Percentiles rank a stretch among this genome's conserved stretches.
Conservation (phyloP, 495 filamentous ascomycete genomes). For the Talaromyces ruber region DNA sequence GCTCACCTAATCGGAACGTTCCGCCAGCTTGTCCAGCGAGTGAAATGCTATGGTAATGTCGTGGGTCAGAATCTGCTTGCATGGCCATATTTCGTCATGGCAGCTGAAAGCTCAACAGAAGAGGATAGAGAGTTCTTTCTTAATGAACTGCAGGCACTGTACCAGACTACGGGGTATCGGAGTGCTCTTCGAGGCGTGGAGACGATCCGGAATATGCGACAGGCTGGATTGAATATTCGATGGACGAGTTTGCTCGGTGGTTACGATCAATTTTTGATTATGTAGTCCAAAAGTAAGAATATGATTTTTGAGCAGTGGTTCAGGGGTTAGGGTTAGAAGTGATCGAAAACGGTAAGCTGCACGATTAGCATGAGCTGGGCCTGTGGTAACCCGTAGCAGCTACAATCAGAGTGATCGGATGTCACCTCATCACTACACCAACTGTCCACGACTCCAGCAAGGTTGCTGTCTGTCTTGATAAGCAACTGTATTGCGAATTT, state of each 20-base stretch:
- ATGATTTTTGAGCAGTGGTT: background rate
- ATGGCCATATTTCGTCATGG: constrained; percentile 8
- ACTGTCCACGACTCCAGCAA: background rate
- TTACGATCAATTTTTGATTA: constrained; percentile 6
- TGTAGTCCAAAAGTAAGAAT: background rate
- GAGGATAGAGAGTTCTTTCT: constrained; percentile 2
- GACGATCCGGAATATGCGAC: background rate
- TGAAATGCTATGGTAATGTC: background rate
- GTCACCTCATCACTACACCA: constrained; percentile 1
- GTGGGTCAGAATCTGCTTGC: constrained; percentile 1
- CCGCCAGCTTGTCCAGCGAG: background rate
- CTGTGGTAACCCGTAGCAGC: background rate
- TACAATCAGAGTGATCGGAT: background rate
- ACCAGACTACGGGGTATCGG: background rate
- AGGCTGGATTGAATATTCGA: background rate
- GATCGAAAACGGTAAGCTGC: background rate
- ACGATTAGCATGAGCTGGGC: background rate
- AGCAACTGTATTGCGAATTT: background rate
- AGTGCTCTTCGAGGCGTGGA: background rate
- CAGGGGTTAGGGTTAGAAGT: background rate
- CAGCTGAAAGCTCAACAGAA: background rate
- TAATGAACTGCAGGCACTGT: background rate
- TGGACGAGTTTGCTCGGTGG: constrained; percentile 9
- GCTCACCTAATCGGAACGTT: background rate
- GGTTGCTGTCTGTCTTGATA: background rate